Evolutionary conservation across 1,139 yeast species (phyloP), one percentile per base, ranked within the genome.

Genomic region (Saccharomycopsis hybrid): DNA sequence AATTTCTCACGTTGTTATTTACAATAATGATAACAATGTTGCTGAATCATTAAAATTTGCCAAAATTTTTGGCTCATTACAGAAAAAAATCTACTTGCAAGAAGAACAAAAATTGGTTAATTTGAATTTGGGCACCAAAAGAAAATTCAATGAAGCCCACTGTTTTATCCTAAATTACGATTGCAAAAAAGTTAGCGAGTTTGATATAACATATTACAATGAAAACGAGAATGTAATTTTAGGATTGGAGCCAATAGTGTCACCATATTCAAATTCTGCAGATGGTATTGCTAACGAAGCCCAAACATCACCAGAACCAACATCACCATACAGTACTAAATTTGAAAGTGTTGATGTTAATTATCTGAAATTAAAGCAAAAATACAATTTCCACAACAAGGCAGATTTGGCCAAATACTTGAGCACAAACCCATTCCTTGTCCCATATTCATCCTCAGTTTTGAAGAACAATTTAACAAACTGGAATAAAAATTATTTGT

Each of bases 401-500:
- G 28, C 44, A 8, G 53, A 50, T 18, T 44, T 52, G 37, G 40
- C 29, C n/a, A 49, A 41, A 9, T 44, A 28, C 30, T 27, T 51
- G 29, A 51, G 28, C 25, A 29, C 35, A n/a, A 51, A 43, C 36
- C 56, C 56, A 27, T 53, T 53, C 42, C 46, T 53, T 25, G 48
- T 51, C 2, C 56, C 54, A 11, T 47, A 44, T n/a, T 43, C 52
- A 8, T 48, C 52, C 3, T 41, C 52, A 2, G 32, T 48, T 9
- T 45, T 53, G 31, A 52, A 53, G 44, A 51, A 51, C 25, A 50
- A 54, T 38, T 40, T 54, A 4, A 52, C 53, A 9, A 53, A 54
- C 37, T 54, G 56, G 56, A 52, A 48, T 35, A 54, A 45, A 31
- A 54, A 54, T 35, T 54, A 54, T 44, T 42, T 54, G n/a, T 37